These are phyloP conservation scores for Persicaria tinctoria DNA, from an alignment of 148 eudicot genomes.

Conservation along the genomic window DNA sequence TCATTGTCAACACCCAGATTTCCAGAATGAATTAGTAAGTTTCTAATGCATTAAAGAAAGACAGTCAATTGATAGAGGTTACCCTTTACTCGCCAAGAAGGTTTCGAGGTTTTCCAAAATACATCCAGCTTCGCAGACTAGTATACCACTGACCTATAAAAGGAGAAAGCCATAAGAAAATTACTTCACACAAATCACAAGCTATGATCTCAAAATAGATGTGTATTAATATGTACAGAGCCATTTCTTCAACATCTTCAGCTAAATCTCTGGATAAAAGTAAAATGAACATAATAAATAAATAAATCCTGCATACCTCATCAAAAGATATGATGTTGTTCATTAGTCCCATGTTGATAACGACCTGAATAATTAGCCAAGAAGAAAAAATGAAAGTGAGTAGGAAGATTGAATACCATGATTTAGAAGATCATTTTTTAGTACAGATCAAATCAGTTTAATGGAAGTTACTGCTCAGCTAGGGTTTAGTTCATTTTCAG, in stretches of 20 bases:
- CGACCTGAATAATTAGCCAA: slow-evolving; percentile 39
- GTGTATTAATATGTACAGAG: neutral
- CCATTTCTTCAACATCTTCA: neutral
- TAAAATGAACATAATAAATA: neutral
- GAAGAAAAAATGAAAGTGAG: neutral
- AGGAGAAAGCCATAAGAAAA: neutral
- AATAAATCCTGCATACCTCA: slow-evolving; percentile 40
- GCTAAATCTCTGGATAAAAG: neutral
- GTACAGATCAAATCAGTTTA: neutral
- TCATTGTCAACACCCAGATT: neutral
- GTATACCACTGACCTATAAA: slow-evolving; percentile 77
- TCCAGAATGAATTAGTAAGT: neutral
- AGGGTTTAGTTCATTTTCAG: neutral
- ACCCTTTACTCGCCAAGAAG: slow-evolving; percentile 88
- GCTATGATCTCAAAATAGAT: slow-evolving; percentile 3
- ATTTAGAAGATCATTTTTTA: neutral
- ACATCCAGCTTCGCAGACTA: slow-evolving; percentile 99
- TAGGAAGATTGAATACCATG: neutral
- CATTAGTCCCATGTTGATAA: slow-evolving; percentile 70
- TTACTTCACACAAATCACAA: slow-evolving; percentile 13
- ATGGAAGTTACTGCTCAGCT: neutral
- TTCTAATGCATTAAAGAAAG: neutral
- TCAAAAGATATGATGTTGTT: slow-evolving; percentile 74
- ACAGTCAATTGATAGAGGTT: slow-evolving; percentile 19
- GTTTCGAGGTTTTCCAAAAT: slow-evolving; percentile 84